These are phyloP conservation scores for Arthrobotrys sphaeroides DNA, from an alignment of 2,329 filamentous ascomycete species.

Conservation along the genomic window DNA sequence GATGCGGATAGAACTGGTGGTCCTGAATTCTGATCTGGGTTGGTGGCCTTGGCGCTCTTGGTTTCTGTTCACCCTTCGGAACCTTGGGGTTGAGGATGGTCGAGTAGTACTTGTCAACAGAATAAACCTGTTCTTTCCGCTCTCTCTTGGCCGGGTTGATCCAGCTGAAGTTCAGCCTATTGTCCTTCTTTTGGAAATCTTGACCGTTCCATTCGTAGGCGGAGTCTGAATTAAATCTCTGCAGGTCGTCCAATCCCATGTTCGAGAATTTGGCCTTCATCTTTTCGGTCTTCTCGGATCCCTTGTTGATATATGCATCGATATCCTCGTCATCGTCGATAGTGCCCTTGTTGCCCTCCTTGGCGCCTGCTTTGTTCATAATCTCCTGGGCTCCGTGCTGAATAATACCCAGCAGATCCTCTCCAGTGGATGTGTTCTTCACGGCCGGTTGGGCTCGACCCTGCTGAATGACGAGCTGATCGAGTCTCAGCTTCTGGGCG, in stretches of 20 bases:
- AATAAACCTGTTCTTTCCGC: constrained; percentile 96
- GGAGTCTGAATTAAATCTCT: constrained; percentile 97
- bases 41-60: constrained; percentile 92
- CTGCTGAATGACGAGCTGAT: constrained; percentile 98
- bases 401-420: constrained; percentile 96
- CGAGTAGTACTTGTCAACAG: constrained; percentile 98
- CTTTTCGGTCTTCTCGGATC: constrained; percentile 86
- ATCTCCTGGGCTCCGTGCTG: constrained; percentile 97
- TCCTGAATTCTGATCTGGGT: constrained; percentile 93
- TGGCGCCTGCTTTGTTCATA: constrained; percentile 76
- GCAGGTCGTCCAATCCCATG: constrained; percentile 92
- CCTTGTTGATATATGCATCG: constrained; percentile 83
- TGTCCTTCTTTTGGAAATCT: constrained; percentile 90
- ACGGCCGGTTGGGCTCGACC: constrained; percentile 89
- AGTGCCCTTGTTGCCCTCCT: constrained; percentile 62
- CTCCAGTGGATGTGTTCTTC: constrained; percentile 84
- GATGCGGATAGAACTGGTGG: constrained; percentile 93
- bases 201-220: constrained; percentile 99
- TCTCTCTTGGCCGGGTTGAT: constrained; percentile 99
- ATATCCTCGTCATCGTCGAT: constrained; percentile 88
- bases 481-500: constrained; percentile 93
- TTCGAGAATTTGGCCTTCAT: constrained; percentile 96
- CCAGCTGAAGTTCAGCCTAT: constrained; percentile 92
- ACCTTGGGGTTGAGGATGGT: constrained; percentile 79
- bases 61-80: constrained; percentile 82